These are phyloP conservation scores for Fusarium verrucosum DNA, from an alignment of 2,329 filamentous ascomycete genomes.

Conservation along the genomic window DNA sequence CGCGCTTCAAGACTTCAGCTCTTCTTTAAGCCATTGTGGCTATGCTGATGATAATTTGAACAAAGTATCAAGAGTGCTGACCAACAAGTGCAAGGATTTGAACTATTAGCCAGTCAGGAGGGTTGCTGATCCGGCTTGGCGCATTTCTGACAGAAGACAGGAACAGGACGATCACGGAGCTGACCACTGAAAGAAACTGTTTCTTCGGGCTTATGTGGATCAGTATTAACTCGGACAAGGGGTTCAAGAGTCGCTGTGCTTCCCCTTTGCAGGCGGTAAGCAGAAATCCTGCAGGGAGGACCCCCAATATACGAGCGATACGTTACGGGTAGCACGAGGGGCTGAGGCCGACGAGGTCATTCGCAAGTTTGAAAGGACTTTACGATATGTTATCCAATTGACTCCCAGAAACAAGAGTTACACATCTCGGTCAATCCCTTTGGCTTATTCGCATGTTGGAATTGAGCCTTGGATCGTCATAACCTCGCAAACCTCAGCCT, in stretches of 20 bases:
- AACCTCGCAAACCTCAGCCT: conserved; percentile 27
- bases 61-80: neutral
- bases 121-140: neutral
- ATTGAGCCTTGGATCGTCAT: conserved; percentile 18
- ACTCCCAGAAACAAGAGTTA: neutral
- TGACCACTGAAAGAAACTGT: neutral
- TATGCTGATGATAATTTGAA: conserved; percentile 6
- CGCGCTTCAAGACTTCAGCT: neutral
- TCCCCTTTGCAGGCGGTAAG: conserved; percentile 4
- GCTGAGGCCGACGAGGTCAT: neutral
- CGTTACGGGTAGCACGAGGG: conserved; percentile 1
- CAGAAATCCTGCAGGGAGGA: conserved; percentile 5
- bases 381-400: neutral
- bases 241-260: conserved; percentile 1
- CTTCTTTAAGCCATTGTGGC: conserved; percentile 3
- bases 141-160: neutral
- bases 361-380: neutral
- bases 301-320: neutral
- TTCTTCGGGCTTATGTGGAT: neutral
- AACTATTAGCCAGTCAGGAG: neutral
- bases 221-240: conserved; percentile 3
- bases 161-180: neutral
- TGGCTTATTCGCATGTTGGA: neutral
- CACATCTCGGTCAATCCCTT: neutral
- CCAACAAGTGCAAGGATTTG: conserved; percentile 4